Evolutionary conservation across 2,329 filamentous ascomycete genomes (phyloP).

Genomic region (Penicillium polonicum): DNA sequence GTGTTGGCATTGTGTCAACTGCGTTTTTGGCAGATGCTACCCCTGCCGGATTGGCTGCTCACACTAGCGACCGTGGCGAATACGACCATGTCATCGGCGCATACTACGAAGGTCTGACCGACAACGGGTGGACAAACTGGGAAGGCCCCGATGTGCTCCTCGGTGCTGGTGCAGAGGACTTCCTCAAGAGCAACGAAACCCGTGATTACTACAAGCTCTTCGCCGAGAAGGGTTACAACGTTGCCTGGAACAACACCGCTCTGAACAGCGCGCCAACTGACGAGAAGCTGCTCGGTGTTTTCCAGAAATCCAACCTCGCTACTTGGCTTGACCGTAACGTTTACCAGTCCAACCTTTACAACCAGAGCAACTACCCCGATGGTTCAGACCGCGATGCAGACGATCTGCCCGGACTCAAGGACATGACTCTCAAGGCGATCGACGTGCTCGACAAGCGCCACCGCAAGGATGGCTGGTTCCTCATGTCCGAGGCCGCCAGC

Average conservation of each 20-base stretch:
- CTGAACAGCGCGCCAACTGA: constrained; percentile 58
- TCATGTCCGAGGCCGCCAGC: constrained; percentile 82
- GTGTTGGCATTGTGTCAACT: constrained; percentile 70
- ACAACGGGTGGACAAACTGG: constrained; percentile 78
- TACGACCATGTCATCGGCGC: constrained; percentile 74
- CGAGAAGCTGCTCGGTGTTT: constrained; percentile 72
- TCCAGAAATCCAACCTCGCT: constrained; percentile 70
- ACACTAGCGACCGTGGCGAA: constrained; percentile 67
- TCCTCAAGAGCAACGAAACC: constrained; percentile 62
- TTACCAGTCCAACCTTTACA: constrained; percentile 67
- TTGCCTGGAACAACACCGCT: constrained; percentile 72
- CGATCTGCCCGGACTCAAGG: constrained; percentile 79
- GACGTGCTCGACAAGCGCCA: constrained; percentile 69
- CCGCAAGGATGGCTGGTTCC: constrained; percentile 73
- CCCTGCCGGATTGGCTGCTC: constrained; percentile 70
- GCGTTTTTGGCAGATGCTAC: constrained; percentile 74
- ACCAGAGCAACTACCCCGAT: constrained; percentile 66
- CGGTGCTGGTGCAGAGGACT: constrained; percentile 79
- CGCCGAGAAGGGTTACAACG: constrained; percentile 66
- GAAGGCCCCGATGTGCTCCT: constrained; percentile 77
- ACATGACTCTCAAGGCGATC: constrained; percentile 85
- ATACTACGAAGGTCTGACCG: constrained; percentile 70
- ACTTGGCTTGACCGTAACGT: constrained; percentile 87
- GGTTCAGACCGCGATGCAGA: constrained; percentile 63
- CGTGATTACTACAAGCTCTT: constrained; percentile 69